Conservation (phyloP, 2,329 filamentous ascomycete genomes). For the Penicillium brasilianum region DNA sequence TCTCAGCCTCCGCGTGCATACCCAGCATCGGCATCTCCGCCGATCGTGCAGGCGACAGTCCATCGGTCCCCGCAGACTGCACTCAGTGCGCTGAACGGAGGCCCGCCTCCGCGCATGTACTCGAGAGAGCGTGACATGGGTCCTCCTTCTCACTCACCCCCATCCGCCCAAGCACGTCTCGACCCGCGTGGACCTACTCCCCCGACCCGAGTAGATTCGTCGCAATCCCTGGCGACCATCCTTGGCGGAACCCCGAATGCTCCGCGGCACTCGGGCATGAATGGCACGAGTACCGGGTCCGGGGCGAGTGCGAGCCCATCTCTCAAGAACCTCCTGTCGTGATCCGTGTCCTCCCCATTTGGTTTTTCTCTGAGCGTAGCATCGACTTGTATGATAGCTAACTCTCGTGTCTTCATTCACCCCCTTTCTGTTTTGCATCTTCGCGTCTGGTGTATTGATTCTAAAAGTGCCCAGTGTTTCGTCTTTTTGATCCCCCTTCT, state of each 20-base stretch:
- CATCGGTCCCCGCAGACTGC: constrained; percentile 46
- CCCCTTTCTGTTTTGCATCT: constrained; percentile 19
- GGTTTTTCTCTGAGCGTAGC: constrained; percentile 3
- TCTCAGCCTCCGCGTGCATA: constrained; percentile 43
- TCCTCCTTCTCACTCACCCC: constrained; percentile 43
- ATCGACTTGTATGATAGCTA: constrained; percentile 26
- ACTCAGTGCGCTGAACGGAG: constrained; percentile 42
- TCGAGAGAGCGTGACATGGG: constrained; percentile 44
- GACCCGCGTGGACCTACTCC: constrained; percentile 43
- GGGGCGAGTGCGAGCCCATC: constrained; percentile 81
- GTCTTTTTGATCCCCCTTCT: constrained; percentile 6
- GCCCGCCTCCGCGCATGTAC: constrained; percentile 44
- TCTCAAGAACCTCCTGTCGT: constrained; percentile 73
- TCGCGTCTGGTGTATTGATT: constrained; percentile 15
- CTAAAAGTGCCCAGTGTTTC: constrained; percentile 10
- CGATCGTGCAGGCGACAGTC: constrained; percentile 44
- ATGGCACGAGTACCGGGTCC: constrained; percentile 38
- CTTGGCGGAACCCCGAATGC: constrained; percentile 35
- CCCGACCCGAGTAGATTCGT: constrained; percentile 38
- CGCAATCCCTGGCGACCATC: constrained; percentile 20
- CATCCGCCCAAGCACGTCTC: constrained; percentile 40
- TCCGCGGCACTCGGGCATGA: constrained; percentile 34
- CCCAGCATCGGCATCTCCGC: constrained; percentile 44
- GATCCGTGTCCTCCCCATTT: constrained; percentile 24
- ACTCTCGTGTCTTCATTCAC: constrained; percentile 23